These are phyloP conservation scores for Globisporangium alternatum DNA, from an alignment of 352 stramenopile genomes.

Conservation along the genomic window DNA sequence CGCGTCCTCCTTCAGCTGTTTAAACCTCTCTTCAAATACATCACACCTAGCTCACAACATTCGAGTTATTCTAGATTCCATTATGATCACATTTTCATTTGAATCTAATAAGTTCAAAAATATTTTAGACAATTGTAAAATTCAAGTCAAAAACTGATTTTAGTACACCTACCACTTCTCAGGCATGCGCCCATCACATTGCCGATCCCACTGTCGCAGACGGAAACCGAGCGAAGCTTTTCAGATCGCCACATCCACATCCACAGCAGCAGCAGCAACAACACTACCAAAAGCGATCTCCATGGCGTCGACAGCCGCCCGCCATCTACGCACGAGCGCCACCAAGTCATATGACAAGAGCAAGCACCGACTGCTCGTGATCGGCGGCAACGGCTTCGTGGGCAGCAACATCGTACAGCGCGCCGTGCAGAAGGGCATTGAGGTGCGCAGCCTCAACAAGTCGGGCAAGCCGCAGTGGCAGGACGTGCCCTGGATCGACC, in stretches of 20 bases:
- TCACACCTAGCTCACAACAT: background rate
- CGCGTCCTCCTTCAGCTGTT: background rate
- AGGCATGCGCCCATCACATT: background rate
- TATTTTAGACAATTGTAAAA: background rate
- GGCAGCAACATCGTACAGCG: constrained; percentile 89
- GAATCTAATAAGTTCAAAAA: background rate
- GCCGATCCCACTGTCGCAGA: background rate
- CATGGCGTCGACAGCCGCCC: background rate
- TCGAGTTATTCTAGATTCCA: too few relatives aligned
- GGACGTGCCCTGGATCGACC: constrained; percentile 75
- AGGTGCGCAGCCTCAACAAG: constrained; percentile 83
- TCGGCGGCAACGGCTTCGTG: constrained; percentile 89
- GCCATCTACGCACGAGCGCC: constrained; percentile 24
- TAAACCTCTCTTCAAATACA: background rate
- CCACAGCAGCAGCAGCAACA: background rate
- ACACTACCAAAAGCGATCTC: background rate
- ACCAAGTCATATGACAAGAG: constrained; percentile 57
- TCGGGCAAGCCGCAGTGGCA: constrained; percentile 80
- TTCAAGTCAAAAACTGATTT: background rate
- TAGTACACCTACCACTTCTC: background rate
- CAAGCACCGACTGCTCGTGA: constrained; percentile 78
- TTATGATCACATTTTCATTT: background rate
- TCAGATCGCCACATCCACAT: background rate
- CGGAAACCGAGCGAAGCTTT: constrained; percentile 5
- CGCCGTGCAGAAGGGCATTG: constrained; percentile 83